Evolutionary conservation across 495 filamentous ascomycete genomes (phyloP), one percentile per base, ranked within the genome.

Genomic region (Aspergillus campestris): DNA sequence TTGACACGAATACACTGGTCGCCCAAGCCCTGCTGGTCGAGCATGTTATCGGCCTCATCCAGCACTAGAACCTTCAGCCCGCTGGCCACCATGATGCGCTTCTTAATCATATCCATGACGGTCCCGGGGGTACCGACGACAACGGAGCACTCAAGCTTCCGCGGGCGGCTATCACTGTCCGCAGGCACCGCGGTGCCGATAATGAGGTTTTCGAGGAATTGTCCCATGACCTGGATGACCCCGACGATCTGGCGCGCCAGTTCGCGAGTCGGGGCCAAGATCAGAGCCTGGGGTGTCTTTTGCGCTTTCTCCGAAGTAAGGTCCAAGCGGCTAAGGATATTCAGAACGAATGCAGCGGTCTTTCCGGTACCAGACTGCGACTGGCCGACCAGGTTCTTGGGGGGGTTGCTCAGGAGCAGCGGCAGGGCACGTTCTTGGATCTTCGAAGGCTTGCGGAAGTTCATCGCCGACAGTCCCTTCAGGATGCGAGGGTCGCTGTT

Each of bases 301-400:
- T 60, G 55, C 47, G 57, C 47, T 35, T 66, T 42, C n/a, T 80
- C 70, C 36, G 77, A 72, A 13, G 55, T 66, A 37, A 89, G 71
- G 51, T 97, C 85, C 53, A 95, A 61, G 39, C 92, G 86, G 43
- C 83, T 82, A 13, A 99, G 76, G 42, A 95, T 85, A 34, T 92
- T 96, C 43, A 95, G 78, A 18, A 89, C 82, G 63, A 97, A 99
- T 29, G 94, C 94, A 29, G 92, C 94, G 8, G 94, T 99, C 71
- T 99, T 99, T 47, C 94, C 94, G 10, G 94, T 99, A 49, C 94
- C 94, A 5, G 94, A 98, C 66, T 99, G 94, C 27, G 92, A 96
- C 61, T 99, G 94, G 14, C 89, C 92, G 48, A 99, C 91, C 73
- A 97, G 82, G 64, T 97, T 97, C 34, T 70, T 75, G 0, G 91